These are phyloP conservation scores for Aspergillus sclerotioniger DNA, from an alignment of 495 filamentous ascomycete species.

Conservation along the genomic window DNA sequence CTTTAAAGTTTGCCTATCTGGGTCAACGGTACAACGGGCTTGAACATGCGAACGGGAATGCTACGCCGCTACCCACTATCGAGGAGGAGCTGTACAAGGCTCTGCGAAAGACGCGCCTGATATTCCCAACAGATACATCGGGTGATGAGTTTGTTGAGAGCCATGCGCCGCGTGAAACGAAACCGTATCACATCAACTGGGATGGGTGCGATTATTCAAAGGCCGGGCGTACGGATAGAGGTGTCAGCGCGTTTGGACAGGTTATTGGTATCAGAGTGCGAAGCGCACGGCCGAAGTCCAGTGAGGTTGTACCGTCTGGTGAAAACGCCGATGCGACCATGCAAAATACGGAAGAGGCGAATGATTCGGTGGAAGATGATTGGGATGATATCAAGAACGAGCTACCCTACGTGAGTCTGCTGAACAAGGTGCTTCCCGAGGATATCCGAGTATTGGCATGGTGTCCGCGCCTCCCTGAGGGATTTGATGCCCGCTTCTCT, in stretches of 20 bases:
- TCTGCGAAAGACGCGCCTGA: conserved; percentile 71
- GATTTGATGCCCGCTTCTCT: conserved; percentile 90
- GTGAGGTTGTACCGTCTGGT: conserved; percentile 9
- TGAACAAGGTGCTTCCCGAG: conserved; percentile 83
- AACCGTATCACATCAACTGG: conserved; percentile 61
- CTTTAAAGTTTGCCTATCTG: conserved; percentile 91
- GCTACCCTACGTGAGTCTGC: conserved; percentile 70
- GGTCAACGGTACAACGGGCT: conserved; percentile 89
- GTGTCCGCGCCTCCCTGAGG: conserved; percentile 75
- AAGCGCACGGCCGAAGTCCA: conserved; percentile 62
- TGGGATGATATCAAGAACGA: conserved; percentile 82
- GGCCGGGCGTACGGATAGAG: conserved; percentile 87
- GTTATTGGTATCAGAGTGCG: conserved; percentile 81
- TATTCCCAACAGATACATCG: conserved; percentile 61
- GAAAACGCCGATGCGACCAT: conserved; percentile 14
- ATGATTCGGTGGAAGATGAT: conserved; percentile 31
- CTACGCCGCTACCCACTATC: conserved; percentile 70
- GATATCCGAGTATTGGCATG: conserved; percentile 91
- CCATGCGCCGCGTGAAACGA: conserved; percentile 22
- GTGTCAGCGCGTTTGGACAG: conserved; percentile 96
- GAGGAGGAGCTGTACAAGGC: conserved; percentile 94
- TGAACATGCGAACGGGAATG: conserved; percentile 69
- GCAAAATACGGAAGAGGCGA: conserved; percentile 23
- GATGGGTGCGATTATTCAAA: conserved; percentile 85
- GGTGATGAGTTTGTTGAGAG: conserved; percentile 29